These are phyloP conservation scores for Colletotrichum sp. DNA, from an alignment of 2,329 filamentous ascomycete genomes.

Conservation along the genomic window DNA sequence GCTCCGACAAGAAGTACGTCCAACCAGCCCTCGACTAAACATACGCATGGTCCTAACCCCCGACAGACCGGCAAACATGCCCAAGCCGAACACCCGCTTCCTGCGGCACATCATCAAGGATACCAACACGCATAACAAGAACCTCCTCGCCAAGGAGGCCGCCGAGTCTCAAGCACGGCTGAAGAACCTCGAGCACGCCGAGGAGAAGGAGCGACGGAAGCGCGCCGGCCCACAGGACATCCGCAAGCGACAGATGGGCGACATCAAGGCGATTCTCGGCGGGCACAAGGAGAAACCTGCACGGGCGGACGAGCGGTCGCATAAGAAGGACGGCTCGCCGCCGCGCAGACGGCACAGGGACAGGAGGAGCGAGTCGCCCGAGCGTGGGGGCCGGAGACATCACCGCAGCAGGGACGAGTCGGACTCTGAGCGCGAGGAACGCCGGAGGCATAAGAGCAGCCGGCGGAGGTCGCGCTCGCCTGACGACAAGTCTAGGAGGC, in stretches of 20 bases:
- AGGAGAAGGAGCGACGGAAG: slow-evolving; percentile 48
- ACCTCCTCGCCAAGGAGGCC: slow-evolving; percentile 82
- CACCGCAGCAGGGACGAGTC: slow-evolving; percentile 4
- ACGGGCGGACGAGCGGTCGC: slow-evolving; percentile 7
- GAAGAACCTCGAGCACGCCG: slow-evolving; percentile 59
- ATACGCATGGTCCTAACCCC: background rate
- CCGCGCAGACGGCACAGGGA: background rate
- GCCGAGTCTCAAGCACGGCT: slow-evolving; percentile 78
- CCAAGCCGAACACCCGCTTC: slow-evolving; percentile 92
- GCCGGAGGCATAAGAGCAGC: slow-evolving; percentile 15
- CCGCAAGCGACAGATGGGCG: slow-evolving; percentile 61
- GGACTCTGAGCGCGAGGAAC: slow-evolving; percentile 11
- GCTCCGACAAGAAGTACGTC: slow-evolving; percentile 50
- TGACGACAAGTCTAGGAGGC: slow-evolving; percentile 28
- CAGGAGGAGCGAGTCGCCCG: slow-evolving; percentile 16
- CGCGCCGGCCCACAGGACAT: slow-evolving; percentile 56
- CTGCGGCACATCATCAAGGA: slow-evolving; percentile 86
- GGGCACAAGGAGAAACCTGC: slow-evolving; percentile 31
- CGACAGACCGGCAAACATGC: slow-evolving; percentile 66
- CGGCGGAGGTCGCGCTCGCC: slow-evolving; percentile 35
- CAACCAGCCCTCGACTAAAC: background rate
- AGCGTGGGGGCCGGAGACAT: background rate
- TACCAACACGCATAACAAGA: slow-evolving; percentile 87
- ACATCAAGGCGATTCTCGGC: slow-evolving; percentile 63
- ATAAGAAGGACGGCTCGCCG: background rate